Evolutionary conservation across 2,329 filamentous ascomycete genomes (phyloP).

Genomic region (Talaromyces sp.): DNA sequence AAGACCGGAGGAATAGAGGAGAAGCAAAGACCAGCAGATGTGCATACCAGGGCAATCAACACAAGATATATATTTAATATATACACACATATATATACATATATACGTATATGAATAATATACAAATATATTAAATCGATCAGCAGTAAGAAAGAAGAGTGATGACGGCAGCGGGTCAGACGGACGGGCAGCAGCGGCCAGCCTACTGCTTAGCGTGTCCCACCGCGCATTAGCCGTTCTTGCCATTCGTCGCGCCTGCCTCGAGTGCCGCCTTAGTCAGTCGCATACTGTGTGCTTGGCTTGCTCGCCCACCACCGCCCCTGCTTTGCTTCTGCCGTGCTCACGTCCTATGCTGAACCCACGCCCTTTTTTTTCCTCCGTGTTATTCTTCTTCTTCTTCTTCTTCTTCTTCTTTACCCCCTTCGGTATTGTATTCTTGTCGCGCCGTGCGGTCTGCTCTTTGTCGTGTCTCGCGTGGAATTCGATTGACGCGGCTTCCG

Average conservation of each 20-base stretch:
- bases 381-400: background rate
- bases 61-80: too few species aligned
- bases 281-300: background rate
- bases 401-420: background rate
- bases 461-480: background rate
- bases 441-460: background rate
- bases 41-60: too few species aligned
- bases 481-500: background rate
- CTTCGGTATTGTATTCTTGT: background rate
- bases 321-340: background rate
- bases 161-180: background rate
- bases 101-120: too few species aligned
- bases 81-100: too few species aligned
- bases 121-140: too few species aligned
- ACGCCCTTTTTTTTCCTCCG: too few species aligned
- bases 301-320: background rate
- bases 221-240: background rate
- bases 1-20: background rate
- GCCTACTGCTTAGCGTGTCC: background rate
- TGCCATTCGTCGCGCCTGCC: background rate
- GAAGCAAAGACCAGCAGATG: too few species aligned
- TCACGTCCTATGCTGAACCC: background rate
- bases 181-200: background rate
- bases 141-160: too few species aligned
- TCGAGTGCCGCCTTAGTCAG: background rate